Evolutionary conservation across 2,329 filamentous ascomycete species (phyloP), one percentile per base, ranked within the genome.

Genomic region (Aureobasidium sp.): DNA sequence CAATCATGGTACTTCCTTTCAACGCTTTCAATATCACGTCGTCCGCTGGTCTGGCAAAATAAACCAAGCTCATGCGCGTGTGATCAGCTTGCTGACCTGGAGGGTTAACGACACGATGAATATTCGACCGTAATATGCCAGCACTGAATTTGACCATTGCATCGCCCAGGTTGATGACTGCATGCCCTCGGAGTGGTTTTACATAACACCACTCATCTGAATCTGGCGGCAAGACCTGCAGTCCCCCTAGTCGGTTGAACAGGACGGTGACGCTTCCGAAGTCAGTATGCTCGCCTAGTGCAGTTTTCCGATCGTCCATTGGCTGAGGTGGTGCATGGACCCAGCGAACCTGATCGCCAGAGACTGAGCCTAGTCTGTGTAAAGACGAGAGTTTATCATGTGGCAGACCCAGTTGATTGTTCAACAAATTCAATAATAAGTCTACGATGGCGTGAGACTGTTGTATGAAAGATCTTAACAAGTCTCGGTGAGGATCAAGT

Each of bases 181-280:
- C 77, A 63, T 80, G 78, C 0, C 78, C 77, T 0, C 76, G 75
- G 0, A 83, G 65, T 0, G 82, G 82, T 20, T 76, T 74, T 0
- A 85, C 81, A 64, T 81, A 84, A 17, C 74, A 71, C 82, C 82
- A 85, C 32, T 76, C 67, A 13, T 68, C 60, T 0, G 72, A 66
- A 20, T 46, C 63, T 56, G 32, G 57, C 59, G 9, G 62, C 3
- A 79, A 72, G 3, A 84, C 78, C 67, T 84, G 82, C 8, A 84
- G 72, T 0, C 82, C 82, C 0, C 82, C 82, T 2, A 84, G 69
- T 0, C 80, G 75, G 70, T 84, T 84, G 70, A 84, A 82, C 1
- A 85, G 75, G 5, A 84, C 71, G 0, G 82, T 84, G 6, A 84
- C 74, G 57, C 75, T 79, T 50, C 81, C 82, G 65, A 84, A 84